Percentiles rank a stretch among this genome's conserved stretches.
phyloP scores from a whole-genome alignment of 1,284 basidiomycete genomes.

The Cystobasidiaceae sp. region DNA sequence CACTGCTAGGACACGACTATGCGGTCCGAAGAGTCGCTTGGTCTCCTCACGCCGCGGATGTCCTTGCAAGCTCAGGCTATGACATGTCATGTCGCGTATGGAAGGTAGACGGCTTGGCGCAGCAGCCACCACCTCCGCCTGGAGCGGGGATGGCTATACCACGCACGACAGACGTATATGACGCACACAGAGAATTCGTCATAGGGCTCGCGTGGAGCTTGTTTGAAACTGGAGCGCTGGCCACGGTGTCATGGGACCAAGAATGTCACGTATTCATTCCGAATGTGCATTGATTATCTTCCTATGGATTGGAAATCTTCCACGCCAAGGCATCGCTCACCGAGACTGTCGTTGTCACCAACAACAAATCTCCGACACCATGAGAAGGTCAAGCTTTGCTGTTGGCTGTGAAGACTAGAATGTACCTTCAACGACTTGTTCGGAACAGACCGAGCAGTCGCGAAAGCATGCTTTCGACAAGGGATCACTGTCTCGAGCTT shows the following conservation, averaged over 20 bases:
- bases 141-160: constrained; percentile 46
- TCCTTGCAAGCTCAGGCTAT: constrained; percentile 80
- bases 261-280: constrained; percentile 61
- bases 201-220: constrained; percentile 77
- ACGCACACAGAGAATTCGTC: constrained; percentile 90
- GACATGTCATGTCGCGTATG: constrained; percentile 94
- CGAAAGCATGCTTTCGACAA: too few species aligned
- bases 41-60: constrained; percentile 55
- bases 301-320: neutral
- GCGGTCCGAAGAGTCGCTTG: constrained; percentile 51
- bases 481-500: too few species aligned
- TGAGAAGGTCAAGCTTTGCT: too few species aligned
- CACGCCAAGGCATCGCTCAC: neutral
- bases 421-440: too few species aligned
- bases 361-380: too few species aligned
- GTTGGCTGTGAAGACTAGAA: too few species aligned
- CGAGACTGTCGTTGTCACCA: too few species aligned
- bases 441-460: too few species aligned
- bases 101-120: constrained; percentile 52
- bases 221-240: constrained; percentile 76
- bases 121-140: constrained; percentile 53
- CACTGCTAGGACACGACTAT: constrained; percentile 50
- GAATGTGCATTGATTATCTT: constrained; percentile 4
- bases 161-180: constrained; percentile 59
- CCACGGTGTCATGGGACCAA: constrained; percentile 86